These are phyloP conservation scores for Eucalyptus virginea DNA, from an alignment of 345 rosid species.

Conservation along the genomic window DNA sequence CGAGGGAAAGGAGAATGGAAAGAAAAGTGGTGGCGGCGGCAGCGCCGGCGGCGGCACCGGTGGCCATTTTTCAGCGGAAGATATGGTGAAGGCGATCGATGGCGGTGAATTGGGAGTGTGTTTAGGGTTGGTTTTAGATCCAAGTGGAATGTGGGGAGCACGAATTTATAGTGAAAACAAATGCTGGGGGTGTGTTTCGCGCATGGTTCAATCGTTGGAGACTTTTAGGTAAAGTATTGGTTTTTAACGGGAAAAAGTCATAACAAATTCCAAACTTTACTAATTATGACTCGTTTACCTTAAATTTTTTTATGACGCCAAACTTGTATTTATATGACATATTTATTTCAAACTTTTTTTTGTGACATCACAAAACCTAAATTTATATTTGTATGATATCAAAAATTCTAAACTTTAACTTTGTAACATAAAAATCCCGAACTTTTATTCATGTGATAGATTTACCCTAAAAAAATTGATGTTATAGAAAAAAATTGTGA, in stretches of 20 bases:
- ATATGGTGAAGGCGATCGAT: background rate
- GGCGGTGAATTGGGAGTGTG: background rate
- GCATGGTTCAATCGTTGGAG: background rate
- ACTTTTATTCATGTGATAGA: fast-evolving
- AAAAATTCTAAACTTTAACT: no score
- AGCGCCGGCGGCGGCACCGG: background rate
- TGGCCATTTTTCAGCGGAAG: background rate
- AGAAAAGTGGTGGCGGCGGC: background rate
- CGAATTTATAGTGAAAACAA: background rate
- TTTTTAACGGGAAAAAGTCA: no score
- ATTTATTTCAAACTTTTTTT: no score
- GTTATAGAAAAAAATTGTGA: no score
- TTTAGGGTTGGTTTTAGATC: background rate
- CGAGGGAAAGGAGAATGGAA: background rate
- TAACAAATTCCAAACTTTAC: no score
- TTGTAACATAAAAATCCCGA: no score
- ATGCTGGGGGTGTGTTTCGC: background rate
- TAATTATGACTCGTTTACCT: no score
- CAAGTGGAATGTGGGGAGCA: background rate
- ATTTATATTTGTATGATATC: no score
- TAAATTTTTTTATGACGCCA: no score
- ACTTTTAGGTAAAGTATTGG: background rate
- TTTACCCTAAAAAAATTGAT: no score
- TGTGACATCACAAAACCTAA: no score
- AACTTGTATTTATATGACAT: fast-evolving